Evolutionary conservation across 352 stramenopile species (phyloP).

Genomic region (Globisporangium ultimum): DNA sequence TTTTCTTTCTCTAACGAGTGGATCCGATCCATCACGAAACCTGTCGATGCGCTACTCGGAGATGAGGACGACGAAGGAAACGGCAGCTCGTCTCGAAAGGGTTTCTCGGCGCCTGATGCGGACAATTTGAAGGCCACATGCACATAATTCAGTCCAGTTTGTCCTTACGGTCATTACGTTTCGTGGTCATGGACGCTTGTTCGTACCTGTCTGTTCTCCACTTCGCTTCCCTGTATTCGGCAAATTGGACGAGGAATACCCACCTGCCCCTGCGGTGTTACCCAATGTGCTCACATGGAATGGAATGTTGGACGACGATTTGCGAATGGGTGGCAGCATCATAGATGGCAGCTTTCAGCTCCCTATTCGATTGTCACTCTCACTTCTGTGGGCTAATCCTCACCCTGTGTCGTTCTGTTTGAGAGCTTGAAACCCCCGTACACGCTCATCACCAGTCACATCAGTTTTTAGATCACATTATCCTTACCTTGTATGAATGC

Average conservation of each 20-base stretch:
- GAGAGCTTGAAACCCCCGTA: too few relatives aligned
- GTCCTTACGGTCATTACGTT: neutral
- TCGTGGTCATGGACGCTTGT: too few relatives aligned
- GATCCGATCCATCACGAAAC: slow-evolving; percentile 32
- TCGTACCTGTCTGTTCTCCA: neutral
- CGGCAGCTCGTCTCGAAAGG: slow-evolving; percentile 9
- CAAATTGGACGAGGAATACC: neutral
- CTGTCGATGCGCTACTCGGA: slow-evolving; percentile 3
- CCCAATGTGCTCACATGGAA: neutral
- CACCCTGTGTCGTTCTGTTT: too few relatives aligned
- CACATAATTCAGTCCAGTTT: neutral
- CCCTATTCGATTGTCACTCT: too few relatives aligned
- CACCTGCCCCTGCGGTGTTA: too few relatives aligned
- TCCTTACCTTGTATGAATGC: too few relatives aligned
- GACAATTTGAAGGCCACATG: neutral
- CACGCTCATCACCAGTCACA: too few relatives aligned
- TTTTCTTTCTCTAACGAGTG: slow-evolving; percentile 58
- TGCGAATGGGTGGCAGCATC: slow-evolving; percentile 54
- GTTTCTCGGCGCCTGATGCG: neutral
- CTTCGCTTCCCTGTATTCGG: neutral
- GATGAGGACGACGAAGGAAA: neutral
- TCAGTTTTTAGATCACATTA: too few relatives aligned
- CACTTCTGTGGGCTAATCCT: too few relatives aligned
- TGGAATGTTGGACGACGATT: slow-evolving; percentile 19
- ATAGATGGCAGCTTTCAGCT: slow-evolving; percentile 1